Percentiles rank a stretch among this genome's conserved stretches.
These are phyloP conservation scores for Zygotorulaspora danielsina DNA, from an alignment of 805 yeast species.

Conservation along the genomic window DNA sequence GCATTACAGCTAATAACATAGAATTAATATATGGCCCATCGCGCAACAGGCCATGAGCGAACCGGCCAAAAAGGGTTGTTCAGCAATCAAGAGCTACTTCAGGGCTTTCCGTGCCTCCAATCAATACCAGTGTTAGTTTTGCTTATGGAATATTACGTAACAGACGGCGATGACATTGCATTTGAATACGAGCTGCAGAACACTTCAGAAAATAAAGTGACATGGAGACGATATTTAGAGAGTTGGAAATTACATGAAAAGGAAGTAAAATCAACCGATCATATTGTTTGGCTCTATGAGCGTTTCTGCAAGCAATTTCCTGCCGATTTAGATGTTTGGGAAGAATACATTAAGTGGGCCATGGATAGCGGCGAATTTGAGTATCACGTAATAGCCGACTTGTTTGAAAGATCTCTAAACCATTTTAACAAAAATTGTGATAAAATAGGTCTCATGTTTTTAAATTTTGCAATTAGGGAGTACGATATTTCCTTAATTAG, in stretches of 20 bases:
- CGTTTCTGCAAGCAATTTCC: slow-evolving; percentile 36
- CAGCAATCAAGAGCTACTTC: too few relatives aligned
- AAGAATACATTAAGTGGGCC: slow-evolving; percentile 40
- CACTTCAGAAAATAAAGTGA: slow-evolving; percentile 33
- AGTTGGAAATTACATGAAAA: slow-evolving; percentile 29
- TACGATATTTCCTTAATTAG: slow-evolving; percentile 33
- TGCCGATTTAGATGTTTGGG: slow-evolving; percentile 22
- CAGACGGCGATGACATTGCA: slow-evolving; percentile 37
- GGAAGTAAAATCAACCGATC: slow-evolving; percentile 14
- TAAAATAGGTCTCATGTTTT: slow-evolving; percentile 51
- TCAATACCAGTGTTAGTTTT: too few relatives aligned
- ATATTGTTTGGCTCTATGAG: slow-evolving; percentile 31
- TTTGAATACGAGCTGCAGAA: slow-evolving; percentile 44
- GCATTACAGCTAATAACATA: not conserved
- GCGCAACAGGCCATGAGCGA: too few relatives aligned
- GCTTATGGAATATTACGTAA: slow-evolving; percentile 15
- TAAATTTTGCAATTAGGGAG: slow-evolving; percentile 43
- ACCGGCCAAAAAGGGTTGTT: too few relatives aligned
- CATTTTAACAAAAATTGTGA: slow-evolving; percentile 33
- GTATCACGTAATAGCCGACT: slow-evolving; percentile 1
- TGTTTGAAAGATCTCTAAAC: slow-evolving; percentile 35
- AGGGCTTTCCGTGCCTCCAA: too few relatives aligned
- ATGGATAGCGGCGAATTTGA: slow-evolving; percentile 2
- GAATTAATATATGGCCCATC: too few relatives aligned
- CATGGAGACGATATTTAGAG: slow-evolving; percentile 46